A percentile compares a stretch with the other conserved stretches of the same genome.
Conservation (phyloP, 768 basidiomycete genomes). For the Termitomyces sp. region DNA sequence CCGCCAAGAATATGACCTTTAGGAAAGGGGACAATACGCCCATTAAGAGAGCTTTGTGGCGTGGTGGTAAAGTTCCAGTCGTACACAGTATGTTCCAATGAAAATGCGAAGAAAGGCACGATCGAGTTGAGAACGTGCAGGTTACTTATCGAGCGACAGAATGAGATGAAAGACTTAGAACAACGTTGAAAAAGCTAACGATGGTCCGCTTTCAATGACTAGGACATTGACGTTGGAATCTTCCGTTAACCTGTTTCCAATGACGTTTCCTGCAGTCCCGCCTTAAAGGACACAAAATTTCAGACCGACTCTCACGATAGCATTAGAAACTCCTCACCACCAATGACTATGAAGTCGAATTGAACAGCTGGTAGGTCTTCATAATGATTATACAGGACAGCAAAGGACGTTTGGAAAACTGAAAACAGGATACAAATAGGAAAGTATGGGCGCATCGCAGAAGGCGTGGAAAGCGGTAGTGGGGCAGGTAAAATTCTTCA, state of each 20-base stretch:
- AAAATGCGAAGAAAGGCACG: slow-evolving; percentile 22
- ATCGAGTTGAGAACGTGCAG: slow-evolving; percentile 20
- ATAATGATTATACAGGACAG: slow-evolving; percentile 1
- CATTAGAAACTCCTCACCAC: slow-evolving; percentile 2
- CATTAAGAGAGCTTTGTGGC: slow-evolving; percentile 22
- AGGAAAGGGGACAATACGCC: slow-evolving; percentile 19
- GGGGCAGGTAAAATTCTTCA: background rate
- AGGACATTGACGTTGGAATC: background rate
- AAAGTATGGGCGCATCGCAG: background rate
- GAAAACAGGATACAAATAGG: background rate
- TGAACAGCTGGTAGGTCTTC: slow-evolving; percentile 1
- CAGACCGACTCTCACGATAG: background rate
- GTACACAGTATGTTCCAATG: slow-evolving; percentile 17
- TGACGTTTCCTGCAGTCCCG: slow-evolving; percentile 4
- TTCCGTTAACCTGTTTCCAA: slow-evolving; percentile 2
- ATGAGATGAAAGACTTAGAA: background rate
- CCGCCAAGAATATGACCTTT: slow-evolving; percentile 31
- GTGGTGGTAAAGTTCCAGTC: slow-evolving; percentile 33
- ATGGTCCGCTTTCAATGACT: background rate
- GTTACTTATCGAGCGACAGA: slow-evolving; percentile 15
- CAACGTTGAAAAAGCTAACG: background rate
- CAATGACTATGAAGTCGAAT: slow-evolving; percentile 17
- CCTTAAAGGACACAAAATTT: background rate
- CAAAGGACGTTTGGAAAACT: background rate
- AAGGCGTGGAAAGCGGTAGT: background rate